These are phyloP conservation scores for Rhodocollybia butyracea DNA, from an alignment of 768 basidiomycete genomes.

Conservation along the genomic window DNA sequence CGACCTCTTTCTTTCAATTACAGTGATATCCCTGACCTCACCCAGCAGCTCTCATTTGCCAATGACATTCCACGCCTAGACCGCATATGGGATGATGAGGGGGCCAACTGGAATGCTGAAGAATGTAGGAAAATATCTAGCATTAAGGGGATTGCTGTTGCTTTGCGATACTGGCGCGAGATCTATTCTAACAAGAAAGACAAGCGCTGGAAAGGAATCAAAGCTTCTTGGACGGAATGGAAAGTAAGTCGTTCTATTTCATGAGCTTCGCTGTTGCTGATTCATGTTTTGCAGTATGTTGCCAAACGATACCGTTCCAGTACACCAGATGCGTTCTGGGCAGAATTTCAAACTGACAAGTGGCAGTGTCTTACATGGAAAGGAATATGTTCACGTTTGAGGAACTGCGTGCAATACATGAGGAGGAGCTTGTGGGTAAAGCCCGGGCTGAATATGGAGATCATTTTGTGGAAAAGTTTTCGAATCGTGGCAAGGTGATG, in stretches of 20 bases:
- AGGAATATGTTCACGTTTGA: neutral
- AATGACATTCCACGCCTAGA: neutral
- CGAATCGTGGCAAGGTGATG: neutral
- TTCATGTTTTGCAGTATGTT: neutral
- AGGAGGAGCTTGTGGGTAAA: neutral
- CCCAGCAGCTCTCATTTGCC: neutral
- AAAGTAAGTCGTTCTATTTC: neutral
- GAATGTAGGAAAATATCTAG: neutral
- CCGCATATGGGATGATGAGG: neutral
- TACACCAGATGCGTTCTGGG: neutral
- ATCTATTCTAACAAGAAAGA: neutral
- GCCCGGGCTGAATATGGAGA: neutral
- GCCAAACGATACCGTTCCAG: neutral
- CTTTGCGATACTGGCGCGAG: neutral
- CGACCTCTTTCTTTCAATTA: too few relatives aligned
- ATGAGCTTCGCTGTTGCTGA: neutral
- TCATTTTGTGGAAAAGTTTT: neutral
- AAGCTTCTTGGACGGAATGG: neutral
- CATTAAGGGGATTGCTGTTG: neutral
- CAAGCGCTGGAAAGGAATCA: neutral
- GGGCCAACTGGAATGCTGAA: neutral
- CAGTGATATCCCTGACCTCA: neutral
- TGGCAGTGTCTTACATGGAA: neutral
- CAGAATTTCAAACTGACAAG: neutral
- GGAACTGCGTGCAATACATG: neutral